Evolutionary conservation across 352 stramenopile genomes (phyloP).

Genomic region (Phytophthora kernoviae): DNA sequence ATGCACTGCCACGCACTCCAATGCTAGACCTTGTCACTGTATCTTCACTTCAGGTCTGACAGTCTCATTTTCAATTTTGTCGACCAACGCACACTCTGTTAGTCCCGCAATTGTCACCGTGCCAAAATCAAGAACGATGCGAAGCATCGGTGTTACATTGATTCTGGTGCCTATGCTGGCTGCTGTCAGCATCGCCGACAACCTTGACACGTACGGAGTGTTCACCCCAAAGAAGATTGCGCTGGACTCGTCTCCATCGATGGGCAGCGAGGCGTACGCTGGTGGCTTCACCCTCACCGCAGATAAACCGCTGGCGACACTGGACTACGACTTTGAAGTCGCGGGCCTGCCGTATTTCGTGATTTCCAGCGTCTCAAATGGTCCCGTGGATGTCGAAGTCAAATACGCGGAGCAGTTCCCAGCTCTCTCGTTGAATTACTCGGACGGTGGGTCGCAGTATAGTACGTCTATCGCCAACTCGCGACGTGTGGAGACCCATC

Average conservation of each 20-base stretch:
- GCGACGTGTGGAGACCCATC: slow-evolving; percentile 35
- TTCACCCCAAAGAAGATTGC: slow-evolving; percentile 38
- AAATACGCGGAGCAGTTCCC: slow-evolving; percentile 41
- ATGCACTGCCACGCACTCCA: background rate
- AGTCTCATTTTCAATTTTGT: background rate
- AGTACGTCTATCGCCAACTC: slow-evolving; percentile 29
- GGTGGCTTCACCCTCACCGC: slow-evolving; percentile 23
- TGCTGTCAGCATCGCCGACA: background rate
- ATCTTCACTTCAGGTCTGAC: no score
- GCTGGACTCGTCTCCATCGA: slow-evolving; percentile 19
- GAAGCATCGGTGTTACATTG: background rate
- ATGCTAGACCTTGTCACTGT: background rate
- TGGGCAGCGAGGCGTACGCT: slow-evolving; percentile 19
- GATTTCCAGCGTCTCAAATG: slow-evolving; percentile 23
- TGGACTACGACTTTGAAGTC: slow-evolving; percentile 42
- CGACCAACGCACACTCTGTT: background rate
- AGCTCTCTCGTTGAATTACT: slow-evolving; percentile 26
- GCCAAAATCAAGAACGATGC: background rate
- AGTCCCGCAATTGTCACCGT: no score
- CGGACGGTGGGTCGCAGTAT: slow-evolving; percentile 31
- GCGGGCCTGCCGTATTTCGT: slow-evolving; percentile 36
- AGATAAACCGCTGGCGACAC: slow-evolving; percentile 23
- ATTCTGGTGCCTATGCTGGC: background rate
- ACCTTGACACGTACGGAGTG: slow-evolving; percentile 18
- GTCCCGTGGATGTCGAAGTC: slow-evolving; percentile 34